Evolutionary conservation across 1,139 yeast species (phyloP).

Genomic region (Torulaspora pretoriensis): DNA sequence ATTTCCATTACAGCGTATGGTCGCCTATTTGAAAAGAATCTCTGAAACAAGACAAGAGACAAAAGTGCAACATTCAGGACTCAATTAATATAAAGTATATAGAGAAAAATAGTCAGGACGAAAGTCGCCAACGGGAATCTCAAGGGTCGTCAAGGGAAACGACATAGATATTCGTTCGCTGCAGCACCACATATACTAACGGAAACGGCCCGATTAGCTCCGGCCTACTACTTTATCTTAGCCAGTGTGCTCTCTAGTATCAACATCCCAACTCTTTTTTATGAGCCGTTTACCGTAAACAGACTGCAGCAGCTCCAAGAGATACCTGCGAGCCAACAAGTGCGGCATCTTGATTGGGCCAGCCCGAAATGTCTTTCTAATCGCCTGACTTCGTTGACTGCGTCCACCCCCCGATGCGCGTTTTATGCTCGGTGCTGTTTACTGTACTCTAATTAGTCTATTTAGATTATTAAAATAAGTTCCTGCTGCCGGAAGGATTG

Average conservation of each 20-base stretch:
- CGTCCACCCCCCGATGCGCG: not conserved
- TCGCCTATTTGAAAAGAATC: not conserved
- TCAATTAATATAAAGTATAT: not conserved
- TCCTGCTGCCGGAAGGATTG: not conserved
- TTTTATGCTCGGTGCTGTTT: not conserved
- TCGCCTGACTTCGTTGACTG: not conserved
- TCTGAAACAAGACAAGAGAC: not conserved
- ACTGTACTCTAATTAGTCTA: conserved; percentile 1
- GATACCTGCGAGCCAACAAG: not conserved
- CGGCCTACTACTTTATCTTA: not conserved
- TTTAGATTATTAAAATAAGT: not conserved
- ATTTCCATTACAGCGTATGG: conserved; percentile 26
- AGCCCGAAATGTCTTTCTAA: not conserved
- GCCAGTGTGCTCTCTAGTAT: too few species aligned
- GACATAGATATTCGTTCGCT: not conserved
- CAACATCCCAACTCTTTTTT: too few species aligned
- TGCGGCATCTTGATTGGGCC: not conserved
- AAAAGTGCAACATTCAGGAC: not conserved
- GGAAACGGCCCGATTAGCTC: not conserved
- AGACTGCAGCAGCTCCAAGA: not conserved
- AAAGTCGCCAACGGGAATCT: not conserved
- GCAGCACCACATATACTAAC: conserved; percentile 1
- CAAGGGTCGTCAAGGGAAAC: conserved; percentile 7
- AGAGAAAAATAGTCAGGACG: not conserved
- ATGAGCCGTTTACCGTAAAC: too few species aligned